Percentiles rank a stretch among this genome's conserved stretches.
Evolutionary conservation across 148 eudicot genomes (phyloP).

Genomic region (Fallopia convolvulus): DNA sequence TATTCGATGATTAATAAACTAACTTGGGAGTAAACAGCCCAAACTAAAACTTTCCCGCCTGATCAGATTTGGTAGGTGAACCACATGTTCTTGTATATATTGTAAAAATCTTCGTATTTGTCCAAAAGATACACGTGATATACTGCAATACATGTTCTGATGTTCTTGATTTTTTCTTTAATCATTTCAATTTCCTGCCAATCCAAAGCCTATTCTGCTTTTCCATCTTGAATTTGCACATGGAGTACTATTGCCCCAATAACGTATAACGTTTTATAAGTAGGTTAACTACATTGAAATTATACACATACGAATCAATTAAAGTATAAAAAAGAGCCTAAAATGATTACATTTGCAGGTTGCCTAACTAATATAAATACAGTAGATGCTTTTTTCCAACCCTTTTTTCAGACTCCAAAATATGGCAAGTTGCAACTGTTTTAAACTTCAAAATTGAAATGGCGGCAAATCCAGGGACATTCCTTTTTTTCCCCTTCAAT

Average conservation of each 20-base stretch:
- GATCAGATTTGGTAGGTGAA: not conserved
- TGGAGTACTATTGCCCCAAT: not conserved
- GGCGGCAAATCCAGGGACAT: not conserved
- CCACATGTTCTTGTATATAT: not conserved
- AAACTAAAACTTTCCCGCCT: not conserved
- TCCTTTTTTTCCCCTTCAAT: not conserved
- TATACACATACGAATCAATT: conserved; percentile 10
- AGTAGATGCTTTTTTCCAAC: not conserved
- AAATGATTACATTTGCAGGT: conserved; percentile 4
- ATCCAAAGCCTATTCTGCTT: conserved; percentile 5
- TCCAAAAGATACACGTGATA: conserved; percentile 8
- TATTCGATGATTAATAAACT: no score
- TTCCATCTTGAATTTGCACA: conserved; percentile 1
- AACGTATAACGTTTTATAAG: not conserved
- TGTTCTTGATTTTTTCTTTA: conserved; percentile 2
- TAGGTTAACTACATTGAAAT: not conserved
- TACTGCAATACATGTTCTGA: conserved; percentile 3
- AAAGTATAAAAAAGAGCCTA: not conserved
- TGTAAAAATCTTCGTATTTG: not conserved
- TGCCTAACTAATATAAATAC: not conserved
- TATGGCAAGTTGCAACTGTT: not conserved
- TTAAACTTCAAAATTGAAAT: not conserved
- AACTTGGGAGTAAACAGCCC: not conserved
- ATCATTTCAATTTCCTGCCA: conserved; percentile 12
- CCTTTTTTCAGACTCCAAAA: not conserved